Base-by-base conservation (phyloP, 2,329 filamentous ascomycete genomes). In the Colletotrichum sp. region DNA sequence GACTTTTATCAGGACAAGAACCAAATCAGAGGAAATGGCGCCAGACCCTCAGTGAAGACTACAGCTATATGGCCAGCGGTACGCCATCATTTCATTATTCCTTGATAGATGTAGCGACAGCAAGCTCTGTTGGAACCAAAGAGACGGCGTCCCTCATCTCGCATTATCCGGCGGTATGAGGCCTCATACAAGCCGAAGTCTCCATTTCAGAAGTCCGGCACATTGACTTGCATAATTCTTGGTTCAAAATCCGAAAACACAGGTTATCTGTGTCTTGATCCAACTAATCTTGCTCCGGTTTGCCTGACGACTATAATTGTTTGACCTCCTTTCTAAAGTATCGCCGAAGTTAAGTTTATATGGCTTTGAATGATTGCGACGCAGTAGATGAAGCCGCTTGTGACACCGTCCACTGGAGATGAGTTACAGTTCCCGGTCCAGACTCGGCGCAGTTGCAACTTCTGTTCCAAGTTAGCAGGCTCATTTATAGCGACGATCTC, bases 141-240 rank as follows among this genome's bases (percentile, higher is more conserved):
- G 7, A 39, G 3, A 43, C 18, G 39, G 39, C 18, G 18, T n/a
- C 39, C 18, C 1, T 43, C 39, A 43, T 43, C 39, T 3, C 39
- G 39, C 39, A 43, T 43, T 3, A 43, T n/a, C 18, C 18, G 5
- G 18, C 39, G 9, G 39, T 43, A 43, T 10, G 18, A 6, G 18
- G 3, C 39, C 16, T 10, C 18, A 4, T 43, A n/a, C 6, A 43
- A 12, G 18, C 16, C 18, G 39, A 43, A 10, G 5, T 6, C 18
- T 6, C 6, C 18, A 43, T 43, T 10, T 0, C 9, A 3, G 18
- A n/a, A n/a, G 0, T n/a, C 8, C 3, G 39, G 2, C 18, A 1
- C 39, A n/a, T 1, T 43, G 0, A 6, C 2, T 43, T n/a, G 5
- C 39, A n/a, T n/a, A 12, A 4, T n/a, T 6, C 0, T 43, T 43